Conservation (phyloP, 768 basidiomycete genomes). For the Naganishia vaughanmartiniae region DNA sequence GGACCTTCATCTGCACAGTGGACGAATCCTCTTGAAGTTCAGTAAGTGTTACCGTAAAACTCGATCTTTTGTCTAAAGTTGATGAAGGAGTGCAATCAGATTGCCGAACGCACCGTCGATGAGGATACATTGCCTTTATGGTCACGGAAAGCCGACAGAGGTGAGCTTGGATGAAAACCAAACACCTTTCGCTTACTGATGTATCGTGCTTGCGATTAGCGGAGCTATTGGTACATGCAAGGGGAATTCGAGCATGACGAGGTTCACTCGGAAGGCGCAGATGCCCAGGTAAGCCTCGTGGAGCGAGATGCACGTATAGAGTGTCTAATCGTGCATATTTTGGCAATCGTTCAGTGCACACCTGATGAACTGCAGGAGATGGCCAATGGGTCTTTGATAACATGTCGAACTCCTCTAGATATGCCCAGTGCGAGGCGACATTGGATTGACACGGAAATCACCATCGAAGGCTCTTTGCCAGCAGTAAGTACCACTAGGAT, state of each 20-base stretch:
- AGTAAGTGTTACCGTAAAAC: conserved; percentile 30
- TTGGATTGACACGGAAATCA: conserved; percentile 83
- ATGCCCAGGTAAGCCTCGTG: conserved; percentile 36
- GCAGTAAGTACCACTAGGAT: conserved; percentile 31
- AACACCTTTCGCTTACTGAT: neutral
- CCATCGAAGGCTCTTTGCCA: conserved; percentile 58
- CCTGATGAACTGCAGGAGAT: conserved; percentile 21
- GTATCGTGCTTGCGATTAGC: conserved; percentile 53
- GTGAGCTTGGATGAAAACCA: conserved; percentile 54
- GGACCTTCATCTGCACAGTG: conserved; percentile 55
- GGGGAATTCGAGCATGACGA: conserved; percentile 70
- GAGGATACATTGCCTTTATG: conserved; percentile 90
- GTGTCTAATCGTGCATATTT: neutral
- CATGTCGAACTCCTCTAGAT: conserved; percentile 58
- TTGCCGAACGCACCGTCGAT: conserved; percentile 86
- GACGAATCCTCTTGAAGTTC: conserved; percentile 69
- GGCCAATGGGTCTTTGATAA: conserved; percentile 38
- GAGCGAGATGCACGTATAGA: neutral
- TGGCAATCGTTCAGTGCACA: conserved; percentile 8
- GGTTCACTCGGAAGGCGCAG: conserved; percentile 46
- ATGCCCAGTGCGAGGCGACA: conserved; percentile 61
- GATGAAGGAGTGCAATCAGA: conserved; percentile 52
- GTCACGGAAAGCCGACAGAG: conserved; percentile 92
- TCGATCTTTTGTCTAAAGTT: neutral
- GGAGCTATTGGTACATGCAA: conserved; percentile 85